These are phyloP conservation scores for Neurospora sp. DNA, from an alignment of 495 filamentous ascomycete genomes.

Conservation along the genomic window DNA sequence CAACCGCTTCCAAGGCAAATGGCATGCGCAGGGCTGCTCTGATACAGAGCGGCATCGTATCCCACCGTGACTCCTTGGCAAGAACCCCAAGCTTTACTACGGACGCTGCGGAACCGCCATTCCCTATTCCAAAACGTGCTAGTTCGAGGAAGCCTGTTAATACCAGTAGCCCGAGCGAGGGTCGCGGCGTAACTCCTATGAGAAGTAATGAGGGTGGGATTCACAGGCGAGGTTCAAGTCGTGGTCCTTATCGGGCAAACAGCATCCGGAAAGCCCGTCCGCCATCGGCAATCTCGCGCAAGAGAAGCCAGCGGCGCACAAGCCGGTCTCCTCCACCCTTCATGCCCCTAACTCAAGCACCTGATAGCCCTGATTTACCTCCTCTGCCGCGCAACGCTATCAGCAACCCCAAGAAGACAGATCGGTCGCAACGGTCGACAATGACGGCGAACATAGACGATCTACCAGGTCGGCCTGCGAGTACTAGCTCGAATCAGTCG, in stretches of 20 bases:
- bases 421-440: conserved; percentile 42
- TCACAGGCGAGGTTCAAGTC: conserved; percentile 30
- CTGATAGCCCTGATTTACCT: conserved; percentile 62
- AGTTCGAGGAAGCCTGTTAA: conserved; percentile 73
- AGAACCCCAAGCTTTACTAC: conserved; percentile 65
- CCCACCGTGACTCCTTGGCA: conserved; percentile 49
- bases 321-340: conserved; percentile 57
- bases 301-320: conserved; percentile 36
- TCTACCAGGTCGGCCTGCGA: conserved; percentile 42
- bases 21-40: conserved; percentile 52
- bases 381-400: conserved; percentile 66
- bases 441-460: conserved; percentile 45
- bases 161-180: conserved; percentile 59
- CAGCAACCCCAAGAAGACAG: conserved; percentile 43
- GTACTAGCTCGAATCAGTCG: conserved; percentile 47
- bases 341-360: conserved; percentile 52
- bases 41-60: conserved; percentile 65
- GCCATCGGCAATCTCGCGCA: conserved; percentile 56
- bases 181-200: conserved; percentile 64
- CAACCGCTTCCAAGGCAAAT: conserved; percentile 26
- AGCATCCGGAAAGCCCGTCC: conserved; percentile 78
- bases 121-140: conserved; percentile 80
- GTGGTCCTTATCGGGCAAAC: conserved; percentile 35
- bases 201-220: conserved; percentile 26
- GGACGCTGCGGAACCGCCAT: conserved; percentile 59